Percentiles rank a stretch among this genome's conserved stretches.
Evolutionary conservation across 768 basidiomycete species (phyloP).

Genomic region (Hypholoma sublateritium): DNA sequence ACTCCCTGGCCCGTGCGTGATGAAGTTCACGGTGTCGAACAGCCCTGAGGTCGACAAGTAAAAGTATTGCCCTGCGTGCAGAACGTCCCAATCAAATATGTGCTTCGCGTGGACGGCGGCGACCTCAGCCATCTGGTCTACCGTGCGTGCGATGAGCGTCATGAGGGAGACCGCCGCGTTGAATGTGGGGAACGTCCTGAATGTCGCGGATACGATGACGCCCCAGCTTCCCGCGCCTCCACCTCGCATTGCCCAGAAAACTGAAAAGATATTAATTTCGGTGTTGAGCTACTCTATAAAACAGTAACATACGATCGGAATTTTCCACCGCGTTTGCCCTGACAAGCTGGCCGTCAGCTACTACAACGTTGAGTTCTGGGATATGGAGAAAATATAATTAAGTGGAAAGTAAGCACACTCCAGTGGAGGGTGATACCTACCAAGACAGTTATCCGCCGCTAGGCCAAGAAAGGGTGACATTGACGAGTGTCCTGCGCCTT

Average conservation of each 20-base stretch:
- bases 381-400: background rate
- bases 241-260: constrained; percentile 56
- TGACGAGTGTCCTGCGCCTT: constrained; percentile 46
- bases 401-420: background rate
- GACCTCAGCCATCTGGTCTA: constrained; percentile 20
- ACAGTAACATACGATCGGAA: constrained; percentile 24
- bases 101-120: constrained; percentile 32
- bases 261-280: background rate
- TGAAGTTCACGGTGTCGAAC: background rate
- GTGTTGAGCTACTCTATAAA: background rate
- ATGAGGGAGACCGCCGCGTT: background rate
- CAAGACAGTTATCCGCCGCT: constrained; percentile 23
- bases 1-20: background rate
- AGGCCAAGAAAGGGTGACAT: constrained; percentile 37
- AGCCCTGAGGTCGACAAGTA: constrained; percentile 6
- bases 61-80: constrained; percentile 31
- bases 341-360: constrained; percentile 37
- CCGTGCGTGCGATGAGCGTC: background rate
- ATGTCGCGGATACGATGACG: constrained; percentile 46
- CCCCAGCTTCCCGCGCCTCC: constrained; percentile 52
- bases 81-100: constrained; percentile 33
- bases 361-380: constrained; percentile 45
- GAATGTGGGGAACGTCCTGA: constrained; percentile 37
- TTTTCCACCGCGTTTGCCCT: constrained; percentile 40
- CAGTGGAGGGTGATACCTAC: constrained; percentile 16